Base-by-base conservation (phyloP, 176 grass and related monocot genomes). In the Luzula sylvatica region DNA sequence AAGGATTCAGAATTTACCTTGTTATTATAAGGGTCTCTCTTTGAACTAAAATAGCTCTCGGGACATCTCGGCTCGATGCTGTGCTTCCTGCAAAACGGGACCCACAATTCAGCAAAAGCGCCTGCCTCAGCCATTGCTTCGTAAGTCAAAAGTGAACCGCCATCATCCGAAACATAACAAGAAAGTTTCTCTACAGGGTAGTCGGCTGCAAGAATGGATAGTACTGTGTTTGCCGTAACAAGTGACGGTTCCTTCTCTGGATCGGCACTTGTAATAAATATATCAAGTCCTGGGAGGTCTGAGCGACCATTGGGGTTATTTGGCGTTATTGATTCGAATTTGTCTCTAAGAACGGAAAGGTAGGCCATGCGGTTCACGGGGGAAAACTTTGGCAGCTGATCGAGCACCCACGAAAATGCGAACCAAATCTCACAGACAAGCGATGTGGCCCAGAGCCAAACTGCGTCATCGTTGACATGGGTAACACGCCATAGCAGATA, bases 131-230 rank as follows among this genome's bases (percentile, higher is more conserved):
- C 77, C 46, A 95, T 84, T 17, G 90, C 84, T 64, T 95, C 90
- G 50, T 85, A 95, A 12, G 80, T 88, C n/a, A 95, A 65, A 7
- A 95, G 80, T 46, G 76, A 67, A 0, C 90, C 90, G 0, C 70
- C 73, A 73, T 95, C 90, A 70, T 95, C 90, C 3, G 90, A 95
- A 32, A 95, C 73, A 64, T 95, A 95, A 65, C 89, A 95, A 3
- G 80, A 52, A 50, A 79, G 76, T 24, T 71, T 68, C 56, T 95
- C 64, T 0, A 88, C 77, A 7, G 90, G 90, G 68, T 82, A 95
- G 61, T 95, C 90, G 38, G 84, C 69, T 43, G 90, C 84, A 6
- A 95, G 84, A 65, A 95, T 95, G 53, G 90, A 95, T 2, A 95
- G 90, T 48, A 95, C 61, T 14, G 90, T 88, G 66, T 95, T 95